Conservation (phyloP, 371 early-diverging fungal species). For the Mortierella sp. region DNA sequence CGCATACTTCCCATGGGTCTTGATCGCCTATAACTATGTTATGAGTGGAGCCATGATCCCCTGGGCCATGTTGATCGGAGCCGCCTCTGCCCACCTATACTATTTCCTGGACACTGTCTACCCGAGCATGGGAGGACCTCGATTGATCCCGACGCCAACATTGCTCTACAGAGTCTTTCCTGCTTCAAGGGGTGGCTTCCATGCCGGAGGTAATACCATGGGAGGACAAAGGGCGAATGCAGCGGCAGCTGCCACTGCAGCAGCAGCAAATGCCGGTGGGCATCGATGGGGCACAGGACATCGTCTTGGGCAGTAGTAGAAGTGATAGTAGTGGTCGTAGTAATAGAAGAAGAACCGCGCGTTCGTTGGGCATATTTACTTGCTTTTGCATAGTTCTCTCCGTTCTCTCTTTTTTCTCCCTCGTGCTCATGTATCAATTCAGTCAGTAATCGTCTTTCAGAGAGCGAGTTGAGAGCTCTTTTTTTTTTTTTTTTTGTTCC, state of each 20-base stretch:
- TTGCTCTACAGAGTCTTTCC: constrained; percentile 62
- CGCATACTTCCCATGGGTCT: constrained; percentile 78
- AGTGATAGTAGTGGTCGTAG: not conserved
- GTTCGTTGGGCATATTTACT: not conserved
- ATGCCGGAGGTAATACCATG: constrained; percentile 24
- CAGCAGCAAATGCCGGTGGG: constrained; percentile 36
- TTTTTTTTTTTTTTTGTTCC: too few relatives aligned
- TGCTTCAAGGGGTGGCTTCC: constrained; percentile 27
- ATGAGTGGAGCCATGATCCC: constrained; percentile 52
- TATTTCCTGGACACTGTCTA: constrained; percentile 63
- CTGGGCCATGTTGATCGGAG: constrained; percentile 57
- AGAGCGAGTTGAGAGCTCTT: too few relatives aligned
- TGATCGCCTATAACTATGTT: constrained; percentile 63
- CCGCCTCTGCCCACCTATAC: constrained; percentile 65
- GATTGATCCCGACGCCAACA: constrained; percentile 63
- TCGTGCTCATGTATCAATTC: too few relatives aligned
- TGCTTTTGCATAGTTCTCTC: too few relatives aligned
- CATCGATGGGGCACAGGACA: constrained; percentile 61
- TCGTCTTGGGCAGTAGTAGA: constrained; percentile 50
- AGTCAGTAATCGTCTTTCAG: too few relatives aligned
- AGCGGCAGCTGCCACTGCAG: not conserved
- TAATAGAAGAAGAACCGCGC: not conserved
- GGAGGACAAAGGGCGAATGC: constrained; percentile 21
- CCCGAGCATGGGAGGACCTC: constrained; percentile 68
- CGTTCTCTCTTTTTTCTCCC: too few relatives aligned